Percentiles rank a stretch among this genome's conserved stretches.
phyloP scores from a whole-genome alignment of 2,329 filamentous ascomycete species.

The Zymoseptoria tritici region DNA sequence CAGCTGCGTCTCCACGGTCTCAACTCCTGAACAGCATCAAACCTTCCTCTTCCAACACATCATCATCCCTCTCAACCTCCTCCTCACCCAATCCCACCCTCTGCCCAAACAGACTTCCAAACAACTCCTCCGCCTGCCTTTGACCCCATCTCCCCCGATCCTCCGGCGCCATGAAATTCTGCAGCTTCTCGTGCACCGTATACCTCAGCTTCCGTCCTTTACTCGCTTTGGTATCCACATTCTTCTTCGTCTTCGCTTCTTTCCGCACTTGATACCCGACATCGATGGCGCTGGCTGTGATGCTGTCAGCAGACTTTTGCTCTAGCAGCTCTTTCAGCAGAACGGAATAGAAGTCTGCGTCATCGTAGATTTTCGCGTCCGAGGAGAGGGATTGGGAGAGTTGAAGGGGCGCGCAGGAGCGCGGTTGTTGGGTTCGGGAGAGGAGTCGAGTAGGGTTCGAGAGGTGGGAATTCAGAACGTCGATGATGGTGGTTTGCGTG shows the following conservation, averaged over 20 bases:
- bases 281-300: constrained; percentile 35
- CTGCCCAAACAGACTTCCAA: constrained; percentile 44
- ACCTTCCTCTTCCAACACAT: constrained; percentile 21
- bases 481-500: constrained; percentile 58
- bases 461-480: constrained; percentile 62
- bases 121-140: constrained; percentile 61
- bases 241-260: constrained; percentile 75
- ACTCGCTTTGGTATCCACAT: constrained; percentile 87
- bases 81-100: constrained; percentile 39
- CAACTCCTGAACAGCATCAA: constrained; percentile 28
- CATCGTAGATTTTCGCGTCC: constrained; percentile 70
- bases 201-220: constrained; percentile 93
- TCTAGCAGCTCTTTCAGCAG: constrained; percentile 90
- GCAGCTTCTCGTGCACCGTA: constrained; percentile 91
- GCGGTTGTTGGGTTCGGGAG: constrained; percentile 61
- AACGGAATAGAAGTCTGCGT: constrained; percentile 89
- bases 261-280: constrained; percentile 45
- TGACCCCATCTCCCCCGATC: constrained; percentile 74
- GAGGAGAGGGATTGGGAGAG: constrained; percentile 39
- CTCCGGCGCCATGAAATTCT: constrained; percentile 96
- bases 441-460: constrained; percentile 58
- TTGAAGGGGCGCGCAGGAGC: constrained; percentile 70
- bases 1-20: background rate
- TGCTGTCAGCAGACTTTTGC: constrained; percentile 59
- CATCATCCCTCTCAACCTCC: constrained; percentile 26